Evolutionary conservation across 202 grass and related monocot genomes (phyloP), one percentile per base, ranked within the genome.

Genomic region (Schoenoplectus triqueter): DNA sequence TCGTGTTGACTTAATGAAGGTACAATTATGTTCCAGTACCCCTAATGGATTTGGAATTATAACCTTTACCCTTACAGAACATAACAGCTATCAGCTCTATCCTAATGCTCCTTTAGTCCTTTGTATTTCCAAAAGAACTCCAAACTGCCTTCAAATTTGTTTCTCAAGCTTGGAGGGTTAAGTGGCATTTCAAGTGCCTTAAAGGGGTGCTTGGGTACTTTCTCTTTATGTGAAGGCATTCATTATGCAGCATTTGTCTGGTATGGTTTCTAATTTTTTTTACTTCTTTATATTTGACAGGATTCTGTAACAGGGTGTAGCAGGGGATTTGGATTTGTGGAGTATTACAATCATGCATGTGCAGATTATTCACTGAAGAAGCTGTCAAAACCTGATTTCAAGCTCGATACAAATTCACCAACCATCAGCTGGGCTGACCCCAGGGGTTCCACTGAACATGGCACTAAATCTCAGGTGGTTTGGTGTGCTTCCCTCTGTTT

Each of bases 311-410:
- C 90, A 47, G 79, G 88, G 54, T 81, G 88, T 77, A 95, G 93
- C 44, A 87, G 87, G 63, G 91, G 96, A 70, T 98, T 89, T 86
- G 88, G 90, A 51, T 98, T 98, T 68, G 81, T 94, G 66, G 96
- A 95, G 74, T 95, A 95, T 84, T 94, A 98, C 79, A 98, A 98
- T 66, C 93, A 94, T 85, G 87, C 91, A 80, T 99, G 96, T 63
- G 90, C 96, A 48, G 96, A 99, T 76, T 95, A 94, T 90, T 87
- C 93, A 54, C 91, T 86, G 80, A 86, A 92, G 64, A 94, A 92
- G 80, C 94, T 99, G 88, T 94, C 93, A n/a, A 83, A 76, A 50
- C 80, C 93, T 87, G 88, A 91, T 78, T 99, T 99, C 66, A 95
- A 95, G 80, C 89, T 95, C 40, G 91, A 91, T 86, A 80, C 84